A percentile compares a stretch with the other conserved stretches of the same genome.
phyloP scores from a whole-genome alignment of 2,329 filamentous ascomycete genomes.

The Coniosporium tulheliwenetii region DNA sequence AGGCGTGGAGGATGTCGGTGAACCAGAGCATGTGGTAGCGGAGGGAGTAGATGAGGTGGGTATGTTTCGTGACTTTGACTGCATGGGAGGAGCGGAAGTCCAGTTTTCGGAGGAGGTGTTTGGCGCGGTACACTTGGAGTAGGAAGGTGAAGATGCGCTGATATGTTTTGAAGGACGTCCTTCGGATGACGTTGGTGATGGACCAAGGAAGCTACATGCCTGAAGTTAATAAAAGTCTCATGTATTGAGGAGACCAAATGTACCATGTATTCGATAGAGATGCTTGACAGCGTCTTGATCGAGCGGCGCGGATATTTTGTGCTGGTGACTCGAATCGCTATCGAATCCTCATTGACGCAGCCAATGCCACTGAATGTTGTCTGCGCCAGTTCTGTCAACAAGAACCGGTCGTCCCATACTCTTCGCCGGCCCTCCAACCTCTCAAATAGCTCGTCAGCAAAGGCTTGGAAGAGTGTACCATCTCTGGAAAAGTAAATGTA shows the following conservation, averaged over 20 bases:
- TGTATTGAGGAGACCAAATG: slow-evolving; percentile 23
- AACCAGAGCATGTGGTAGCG: slow-evolving; percentile 66
- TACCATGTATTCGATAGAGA: slow-evolving; percentile 55
- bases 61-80: slow-evolving; percentile 3
- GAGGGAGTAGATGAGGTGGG: slow-evolving; percentile 34
- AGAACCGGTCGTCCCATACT: slow-evolving; percentile 67
- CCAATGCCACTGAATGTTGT: slow-evolving; percentile 45
- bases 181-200: slow-evolving; percentile 56
- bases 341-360: slow-evolving; percentile 41
- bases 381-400: slow-evolving; percentile 62
- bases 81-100: slow-evolving; percentile 15
- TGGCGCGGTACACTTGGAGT: slow-evolving; percentile 60
- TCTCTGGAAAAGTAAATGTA: slow-evolving; percentile 64
- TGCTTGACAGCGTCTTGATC: slow-evolving; percentile 44
- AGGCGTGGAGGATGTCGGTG: slow-evolving; percentile 55
- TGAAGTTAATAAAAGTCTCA: slow-evolving; percentile 3
- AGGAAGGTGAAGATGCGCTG: slow-evolving; percentile 60
- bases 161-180: slow-evolving; percentile 48
- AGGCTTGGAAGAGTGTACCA: slow-evolving; percentile 48
- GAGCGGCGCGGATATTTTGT: slow-evolving; percentile 35
- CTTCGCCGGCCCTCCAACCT: slow-evolving; percentile 47
- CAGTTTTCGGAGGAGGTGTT: slow-evolving; percentile 45
- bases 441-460: slow-evolving; percentile 57
- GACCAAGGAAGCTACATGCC: slow-evolving; percentile 34
- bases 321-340: slow-evolving; percentile 39